Base-by-base conservation (phyloP, 768 basidiomycete genomes). In the Leccinellum albellum region DNA sequence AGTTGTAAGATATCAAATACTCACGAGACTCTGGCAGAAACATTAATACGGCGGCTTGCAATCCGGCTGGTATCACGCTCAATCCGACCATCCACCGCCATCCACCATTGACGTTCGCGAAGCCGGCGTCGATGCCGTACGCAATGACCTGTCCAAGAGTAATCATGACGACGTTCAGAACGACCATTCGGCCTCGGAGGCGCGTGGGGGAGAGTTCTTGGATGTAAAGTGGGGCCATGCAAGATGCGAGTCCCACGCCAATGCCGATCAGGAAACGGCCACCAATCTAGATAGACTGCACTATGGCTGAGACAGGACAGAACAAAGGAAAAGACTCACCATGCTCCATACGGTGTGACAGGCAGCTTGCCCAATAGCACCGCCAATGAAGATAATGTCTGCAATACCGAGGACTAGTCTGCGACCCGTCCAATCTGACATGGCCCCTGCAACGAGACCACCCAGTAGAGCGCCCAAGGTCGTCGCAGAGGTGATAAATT, bases 51-150 rank as follows among this genome's bases (percentile, higher is more conserved):
- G 79, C 45, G 35, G 86, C 75, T 64, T 91, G 89, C 6, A 90
- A 55, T 3, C 71, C 84, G 1, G 88, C 85, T 1, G 88, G 88
- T 2, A 88, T 74, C 2, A 82, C 82, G 14, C 90, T 88, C 3
- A 92, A 73, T 4, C 88, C 91, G 15, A 89, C 87, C 87, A 91
- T 89, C 83, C 83, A 92, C 51, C 91, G 75, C 91, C 91, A 94
- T 3, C 91, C 91, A 3, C 78, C 73, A 31, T 71, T 70, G 52
- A 81, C 71, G 55, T 80, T 79, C 56, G 77, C 80, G 61, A 88
- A 88, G 3, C 80, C 86, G 23, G 86, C 86, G 24, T 82, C 87
- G 54, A 86, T 84, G 20, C 82, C 86, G 65, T 90, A 92, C 0
- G 88, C 87, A 49, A 91, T 79, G 29, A 91, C 88, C 61, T 91